Conservation (phyloP, 257 asterid genomes). For the Lithospermum erythrorhizon region DNA sequence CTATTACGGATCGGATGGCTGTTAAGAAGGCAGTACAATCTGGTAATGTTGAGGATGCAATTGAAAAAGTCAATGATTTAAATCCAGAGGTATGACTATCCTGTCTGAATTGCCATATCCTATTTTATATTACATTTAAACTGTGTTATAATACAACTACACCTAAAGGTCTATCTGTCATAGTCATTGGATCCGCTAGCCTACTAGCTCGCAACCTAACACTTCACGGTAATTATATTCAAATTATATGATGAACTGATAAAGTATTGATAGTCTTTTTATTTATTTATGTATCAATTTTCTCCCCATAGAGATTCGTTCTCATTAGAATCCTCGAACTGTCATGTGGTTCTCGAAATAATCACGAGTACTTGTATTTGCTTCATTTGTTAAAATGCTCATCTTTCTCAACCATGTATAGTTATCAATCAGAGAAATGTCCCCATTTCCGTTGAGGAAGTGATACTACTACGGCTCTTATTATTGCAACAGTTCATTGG, state of each 20-base stretch:
- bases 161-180: background rate
- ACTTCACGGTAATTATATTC: too few species aligned
- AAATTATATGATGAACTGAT: too few species aligned
- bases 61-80: constrained; percentile 78
- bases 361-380: background rate
- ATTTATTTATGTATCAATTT: background rate
- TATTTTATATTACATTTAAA: too few species aligned
- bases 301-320: background rate
- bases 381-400: background rate
- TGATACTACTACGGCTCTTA: background rate
- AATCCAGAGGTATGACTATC: constrained; percentile 66
- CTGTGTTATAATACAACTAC: background rate
- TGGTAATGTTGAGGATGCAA: constrained; percentile 89
- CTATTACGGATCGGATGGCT: constrained; percentile 79
- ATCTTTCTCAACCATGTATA: background rate
- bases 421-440: background rate
- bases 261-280: too few species aligned
- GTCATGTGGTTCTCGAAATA: background rate
- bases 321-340: background rate
- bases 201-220: background rate
- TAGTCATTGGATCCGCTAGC: background rate
- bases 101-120: background rate
- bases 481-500: background rate
- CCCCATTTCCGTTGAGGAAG: background rate
- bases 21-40: constrained; percentile 81